Percentiles rank a stretch among this genome's conserved stretches.
phyloP scores from a whole-genome alignment of 169 alveolate genomes.

The Plasmodium malariae region DNA sequence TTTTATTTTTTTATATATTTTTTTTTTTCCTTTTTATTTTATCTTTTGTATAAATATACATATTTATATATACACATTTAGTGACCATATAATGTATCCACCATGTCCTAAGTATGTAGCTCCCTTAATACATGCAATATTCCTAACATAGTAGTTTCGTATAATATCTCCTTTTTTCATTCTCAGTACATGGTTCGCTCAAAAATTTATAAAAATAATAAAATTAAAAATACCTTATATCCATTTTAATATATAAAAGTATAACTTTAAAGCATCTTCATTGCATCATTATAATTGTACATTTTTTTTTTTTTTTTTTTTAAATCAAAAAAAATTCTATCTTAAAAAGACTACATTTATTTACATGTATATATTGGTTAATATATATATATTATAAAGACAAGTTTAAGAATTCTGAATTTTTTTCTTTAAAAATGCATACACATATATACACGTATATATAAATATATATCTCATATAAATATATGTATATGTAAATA shows the following conservation, averaged over 20 bases:
- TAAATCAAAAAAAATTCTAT: constrained; percentile 15
- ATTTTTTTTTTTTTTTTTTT: not conserved
- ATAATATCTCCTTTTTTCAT: too few species aligned
- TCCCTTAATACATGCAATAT: too few species aligned
- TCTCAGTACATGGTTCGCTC: not conserved
- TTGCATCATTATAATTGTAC: not conserved
- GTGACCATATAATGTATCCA: too few species aligned
- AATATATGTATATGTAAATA: too few species aligned
- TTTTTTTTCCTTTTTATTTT: too few species aligned
- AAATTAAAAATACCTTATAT: constrained; percentile 16
- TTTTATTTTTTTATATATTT: too few species aligned
- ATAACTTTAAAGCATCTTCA: constrained; percentile 1
- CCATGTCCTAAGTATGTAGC: too few species aligned
- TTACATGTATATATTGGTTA: constrained; percentile 10
- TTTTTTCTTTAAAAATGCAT: not conserved
- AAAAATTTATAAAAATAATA: constrained; percentile 21
- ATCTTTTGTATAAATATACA: too few species aligned
- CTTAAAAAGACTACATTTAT: constrained; percentile 1
- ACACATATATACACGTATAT: not conserved
- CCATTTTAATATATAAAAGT: constrained; percentile 25
- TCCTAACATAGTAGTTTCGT: too few species aligned
- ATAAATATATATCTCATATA: not conserved
- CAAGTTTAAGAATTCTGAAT: not conserved
- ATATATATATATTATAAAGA: constrained; percentile 18
- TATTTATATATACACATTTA: too few species aligned